Percentiles rank a stretch among this genome's conserved stretches.
These are phyloP conservation scores for Camelina laxa DNA, from an alignment of 345 rosid genomes.

Conservation along the genomic window DNA sequence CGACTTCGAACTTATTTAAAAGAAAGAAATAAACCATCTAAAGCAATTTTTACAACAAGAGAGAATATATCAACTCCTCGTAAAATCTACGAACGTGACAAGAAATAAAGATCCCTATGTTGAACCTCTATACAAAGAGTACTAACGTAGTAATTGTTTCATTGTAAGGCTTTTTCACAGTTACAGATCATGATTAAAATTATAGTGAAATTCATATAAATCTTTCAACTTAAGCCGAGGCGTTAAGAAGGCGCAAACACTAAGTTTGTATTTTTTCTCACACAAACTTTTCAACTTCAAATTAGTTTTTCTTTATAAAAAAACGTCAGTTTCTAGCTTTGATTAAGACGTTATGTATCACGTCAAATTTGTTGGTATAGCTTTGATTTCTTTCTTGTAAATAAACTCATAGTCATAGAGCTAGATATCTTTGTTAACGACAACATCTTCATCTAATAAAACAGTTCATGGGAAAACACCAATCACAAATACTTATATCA, in stretches of 20 bases:
- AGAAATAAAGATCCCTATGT: too few species aligned
- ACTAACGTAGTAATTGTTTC: not conserved
- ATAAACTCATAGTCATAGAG: too few species aligned
- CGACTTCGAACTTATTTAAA: not conserved
- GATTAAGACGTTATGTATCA: not conserved
- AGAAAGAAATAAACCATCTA: not conserved
- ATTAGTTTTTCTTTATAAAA: too few species aligned
- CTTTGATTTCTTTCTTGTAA: too few species aligned
- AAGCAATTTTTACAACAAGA: not conserved
- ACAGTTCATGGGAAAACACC: not conserved
- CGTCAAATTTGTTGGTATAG: too few species aligned
- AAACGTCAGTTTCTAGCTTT: too few species aligned
- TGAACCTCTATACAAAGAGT: not conserved
- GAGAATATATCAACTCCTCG: not conserved
- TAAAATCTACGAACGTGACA: too few species aligned
- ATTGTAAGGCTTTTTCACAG: not conserved
- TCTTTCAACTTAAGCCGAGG: not conserved
- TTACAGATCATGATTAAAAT: not conserved
- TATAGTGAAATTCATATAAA: not conserved
- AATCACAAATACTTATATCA: not conserved
- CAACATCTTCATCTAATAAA: not conserved
- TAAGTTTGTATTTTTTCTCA: too few species aligned
- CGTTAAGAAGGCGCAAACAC: too few species aligned
- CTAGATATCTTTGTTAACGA: not conserved
- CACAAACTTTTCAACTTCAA: too few species aligned